Base-by-base conservation (phyloP, 1,139 yeast genomes). In the Taphrina flavorubra region DNA sequence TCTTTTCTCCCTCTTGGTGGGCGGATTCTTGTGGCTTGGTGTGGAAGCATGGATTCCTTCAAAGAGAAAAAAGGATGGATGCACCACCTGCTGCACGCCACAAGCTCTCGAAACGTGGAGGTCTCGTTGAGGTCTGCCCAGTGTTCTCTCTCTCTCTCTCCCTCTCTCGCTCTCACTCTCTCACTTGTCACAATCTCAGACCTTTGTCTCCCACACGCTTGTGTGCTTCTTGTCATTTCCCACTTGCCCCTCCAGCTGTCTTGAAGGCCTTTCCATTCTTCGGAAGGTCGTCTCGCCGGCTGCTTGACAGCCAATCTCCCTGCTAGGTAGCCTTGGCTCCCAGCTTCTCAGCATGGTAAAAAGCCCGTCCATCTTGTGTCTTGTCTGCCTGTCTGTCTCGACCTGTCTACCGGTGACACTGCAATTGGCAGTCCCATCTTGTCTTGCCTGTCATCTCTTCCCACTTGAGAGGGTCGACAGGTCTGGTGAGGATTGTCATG, bases 361-460 rank as follows among this genome's bases (percentile, higher is more conserved):
- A 13, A 13, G 51, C n/a, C 51, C n/a, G 51, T 46, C 51, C 25
- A n/a, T 46, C 51, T 8, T 46, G 36, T 49, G 53, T 49, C 53
- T 49, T 6, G 31, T 34, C n/a, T 49, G 53, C 20, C 36, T 49
- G 6, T 20, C 36, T 16, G 10, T 49, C 31, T 20, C 36, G 18
- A 39, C 14, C 42, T 39, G 42, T 39, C 42, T 14, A 14, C 14
- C 42, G 11, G 14, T 39, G 14, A 14, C 42, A 39, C 14, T 3
- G 11, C 25, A 25, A 25, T 25, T 46, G 25, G 18, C 25, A 13
- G 51, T n/a, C 51, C n/a, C 51, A 16, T 18, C 51, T 46, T 16
- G 10, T 46, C 51, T 18, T n/a, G 51, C n/a, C 51, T 46, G 42
- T 39, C 42, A 10, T 39, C 6, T 39, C 3, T 14, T 39, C 42